Evolutionary conservation across 257 asterid genomes (phyloP), one percentile per base, ranked within the genome.

Genomic region (Nicotiana attenuata): DNA sequence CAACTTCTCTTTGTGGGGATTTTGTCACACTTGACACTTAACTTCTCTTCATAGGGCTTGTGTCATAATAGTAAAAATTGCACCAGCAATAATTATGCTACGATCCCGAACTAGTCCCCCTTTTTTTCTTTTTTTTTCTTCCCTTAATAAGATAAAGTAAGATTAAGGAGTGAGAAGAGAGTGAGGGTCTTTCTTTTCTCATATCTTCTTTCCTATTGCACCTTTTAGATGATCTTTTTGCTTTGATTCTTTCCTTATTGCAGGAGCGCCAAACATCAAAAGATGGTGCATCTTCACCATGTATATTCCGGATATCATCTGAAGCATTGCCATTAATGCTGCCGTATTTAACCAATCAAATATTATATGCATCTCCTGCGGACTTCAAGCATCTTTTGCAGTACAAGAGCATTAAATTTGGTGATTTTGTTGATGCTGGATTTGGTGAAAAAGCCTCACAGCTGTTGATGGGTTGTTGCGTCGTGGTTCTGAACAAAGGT

Each of bases 221-320:
- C 10, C 16, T 19, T 47, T 80, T 50, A 17, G 65, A 28, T 80
- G 78, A 80, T 61, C 3, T 53, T 52, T 11, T n/a, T 50, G 55
- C 31, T 75, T 35, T 76, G 60, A 52, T 17, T 60, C 29, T 85
- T 29, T 84, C 71, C 79, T 15, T 16, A 24, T 75, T 84, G 80
- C 93, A 96, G 99, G 99, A 94, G 89, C 88, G 99, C 63, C 99
- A 96, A 80, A 80, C 97, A 28, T 91, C 97, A n/a, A 94, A 88
- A 86, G 99, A 96, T 63, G 97, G 98, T 80, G 14, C 90, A 50
- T 73, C 93, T n/a, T 83, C 99, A 41, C 90, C 91, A 5, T 96
- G 99, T 87, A 26, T 88, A 77, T 96, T 94, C 90, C 90, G 99
- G 69, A 94, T 96, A 87, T 94, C 99, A 17, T 96, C 99, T 26